Evolutionary conservation across 2,329 filamentous ascomycete genomes (phyloP), one percentile per base, ranked within the genome.

Genomic region (Xylaria sp.): DNA sequence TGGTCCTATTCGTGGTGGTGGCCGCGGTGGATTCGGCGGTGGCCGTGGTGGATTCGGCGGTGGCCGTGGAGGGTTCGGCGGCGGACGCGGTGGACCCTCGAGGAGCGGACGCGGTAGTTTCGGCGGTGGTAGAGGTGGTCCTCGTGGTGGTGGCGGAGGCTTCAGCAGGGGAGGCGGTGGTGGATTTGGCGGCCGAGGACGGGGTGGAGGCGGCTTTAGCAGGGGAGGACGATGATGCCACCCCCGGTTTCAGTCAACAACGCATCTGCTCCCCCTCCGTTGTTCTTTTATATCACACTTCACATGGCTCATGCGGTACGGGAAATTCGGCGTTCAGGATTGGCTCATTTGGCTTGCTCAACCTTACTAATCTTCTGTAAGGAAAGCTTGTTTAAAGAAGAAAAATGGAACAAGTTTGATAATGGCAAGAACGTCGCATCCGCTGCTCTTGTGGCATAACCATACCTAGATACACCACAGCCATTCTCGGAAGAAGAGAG

Each of bases 1-100:
- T 5, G 73, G 82, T 34, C 81, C 79, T 1, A 71, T 71, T 19
- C 66, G 69, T 83, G 88, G 88, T 78, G 86, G 88, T 61, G 90
- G 90, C 72, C 85, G 84, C 58, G 81, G 67, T 4, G 62, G 65
- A 3, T 64, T 64, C 36, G 50, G n/a, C n/a, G n/a, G n/a, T n/a
- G n/a, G 24, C 24, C 24, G 61, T 50, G 56, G 67, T 45, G 57
- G 64, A n/a, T 39, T 59, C n/a, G 39, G 65, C 17, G 59, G 63
- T 39, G 55, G 64, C 12, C 39, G 61, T 36, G 79, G 80, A 36
- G 57, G 64, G 17, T 39, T 59, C n/a, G 39, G 65, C 21, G 59
- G 63, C 32, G 55, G 64, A 7, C 39, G 61, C 36, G 79, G 80
- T 79, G 80, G 51, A 58, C 72, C 59, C 71, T 79, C 57, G 73